A percentile compares a stretch with the other conserved stretches of the same genome.
Evolutionary conservation across 75 land plant genomes (phyloP).

Genomic region (Isoetes taiwanensis): DNA sequence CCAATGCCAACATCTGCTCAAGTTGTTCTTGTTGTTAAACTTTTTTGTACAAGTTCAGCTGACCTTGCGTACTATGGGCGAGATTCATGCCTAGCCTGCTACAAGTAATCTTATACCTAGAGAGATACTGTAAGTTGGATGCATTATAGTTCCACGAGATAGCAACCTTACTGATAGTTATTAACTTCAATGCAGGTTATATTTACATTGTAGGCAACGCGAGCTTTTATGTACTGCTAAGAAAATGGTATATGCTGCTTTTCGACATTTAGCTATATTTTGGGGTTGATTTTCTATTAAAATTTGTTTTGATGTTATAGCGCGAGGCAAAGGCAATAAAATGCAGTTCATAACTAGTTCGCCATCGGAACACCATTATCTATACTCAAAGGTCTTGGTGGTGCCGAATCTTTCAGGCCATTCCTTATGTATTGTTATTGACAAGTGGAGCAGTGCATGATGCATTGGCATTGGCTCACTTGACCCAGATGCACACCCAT

Average conservation of each 20-base stretch:
- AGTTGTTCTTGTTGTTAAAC: conserved; percentile 60
- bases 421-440: conserved; percentile 37
- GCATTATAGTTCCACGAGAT: neutral
- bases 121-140: conserved; percentile 32
- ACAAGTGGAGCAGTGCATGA: conserved; percentile 99
- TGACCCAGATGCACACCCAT: conserved; percentile 76
- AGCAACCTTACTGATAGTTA: neutral
- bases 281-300: neutral
- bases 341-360: conserved; percentile 42
- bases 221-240: conserved; percentile 60
- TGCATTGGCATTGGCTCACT: conserved; percentile 90
- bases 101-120: conserved; percentile 99
- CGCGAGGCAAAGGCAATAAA: conserved; percentile 56
- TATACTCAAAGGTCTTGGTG: conserved; percentile 21
- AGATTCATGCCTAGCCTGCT: conserved; percentile 84
- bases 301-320: conserved; percentile 24
- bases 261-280: neutral
- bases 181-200: conserved; percentile 40
- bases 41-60: conserved; percentile 31
- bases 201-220: conserved; percentile 69
- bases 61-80: conserved; percentile 94
- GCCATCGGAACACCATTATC: conserved; percentile 42
- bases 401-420: conserved; percentile 14
- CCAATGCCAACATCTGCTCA: conserved; percentile 95
- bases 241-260: conserved; percentile 44